These are phyloP conservation scores for Pseudogymnoascus sp. DNA, from an alignment of 2,329 filamentous ascomycete species.

Conservation along the genomic window DNA sequence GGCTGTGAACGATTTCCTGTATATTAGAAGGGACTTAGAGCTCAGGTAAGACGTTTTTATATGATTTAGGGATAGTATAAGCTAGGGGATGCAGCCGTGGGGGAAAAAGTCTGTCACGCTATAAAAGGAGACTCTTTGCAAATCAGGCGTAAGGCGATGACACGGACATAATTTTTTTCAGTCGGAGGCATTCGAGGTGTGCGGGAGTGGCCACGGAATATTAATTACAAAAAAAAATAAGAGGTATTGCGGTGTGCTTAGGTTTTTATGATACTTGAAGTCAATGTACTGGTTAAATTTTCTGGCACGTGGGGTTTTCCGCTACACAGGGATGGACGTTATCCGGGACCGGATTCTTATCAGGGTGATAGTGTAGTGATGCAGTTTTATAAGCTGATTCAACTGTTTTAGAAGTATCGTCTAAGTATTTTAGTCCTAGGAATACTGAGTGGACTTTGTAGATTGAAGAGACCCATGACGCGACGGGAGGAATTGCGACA, in stretches of 20 bases:
- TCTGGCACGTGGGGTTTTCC: no score
- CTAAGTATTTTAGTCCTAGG: neutral
- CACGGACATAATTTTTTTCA: no score
- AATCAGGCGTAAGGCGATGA: no score
- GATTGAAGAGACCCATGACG: neutral
- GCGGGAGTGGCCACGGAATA: constrained; percentile 1
- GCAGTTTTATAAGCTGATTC: neutral
- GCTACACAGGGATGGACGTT: no score
- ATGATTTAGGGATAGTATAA: no score
- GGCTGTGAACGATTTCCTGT: no score
- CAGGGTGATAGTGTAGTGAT: neutral
- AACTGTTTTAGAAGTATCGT: neutral
- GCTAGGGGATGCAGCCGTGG: no score
- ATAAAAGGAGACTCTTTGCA: no score
- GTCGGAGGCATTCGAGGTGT: no score
- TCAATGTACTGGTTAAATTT: neutral
- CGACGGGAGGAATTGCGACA: neutral
- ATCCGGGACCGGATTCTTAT: neutral
- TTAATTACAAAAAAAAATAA: neutral
- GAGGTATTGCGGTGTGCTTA: neutral
- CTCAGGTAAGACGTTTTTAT: no score
- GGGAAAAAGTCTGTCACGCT: no score
- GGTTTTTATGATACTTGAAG: constrained; percentile 1
- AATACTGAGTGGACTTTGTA: neutral
- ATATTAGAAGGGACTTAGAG: no score